Evolutionary conservation across 148 eudicot species (phyloP).

Genomic region (Arbutus unedo): DNA sequence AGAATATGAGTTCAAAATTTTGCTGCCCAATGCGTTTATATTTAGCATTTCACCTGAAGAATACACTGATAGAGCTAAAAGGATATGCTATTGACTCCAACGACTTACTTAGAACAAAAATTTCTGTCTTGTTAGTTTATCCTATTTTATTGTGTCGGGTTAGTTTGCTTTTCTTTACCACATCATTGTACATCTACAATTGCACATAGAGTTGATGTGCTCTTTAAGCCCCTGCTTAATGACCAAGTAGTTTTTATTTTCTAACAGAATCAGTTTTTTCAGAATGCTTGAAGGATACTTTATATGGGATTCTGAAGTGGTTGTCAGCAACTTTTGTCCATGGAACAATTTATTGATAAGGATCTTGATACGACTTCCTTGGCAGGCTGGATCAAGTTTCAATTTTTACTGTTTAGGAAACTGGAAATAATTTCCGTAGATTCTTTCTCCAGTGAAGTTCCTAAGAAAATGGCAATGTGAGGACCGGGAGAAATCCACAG

Average conservation of each 20-base stretch:
- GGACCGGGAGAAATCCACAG: too few species aligned
- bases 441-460: background rate
- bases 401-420: background rate
- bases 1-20: background rate
- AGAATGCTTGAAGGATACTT: background rate
- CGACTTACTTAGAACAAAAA: background rate
- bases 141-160: background rate
- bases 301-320: background rate
- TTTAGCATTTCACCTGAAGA: background rate
- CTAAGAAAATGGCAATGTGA: too few species aligned
- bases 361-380: background rate
- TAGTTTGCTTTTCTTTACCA: background rate
- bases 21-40: background rate
- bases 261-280: background rate
- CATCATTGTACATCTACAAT: background rate
- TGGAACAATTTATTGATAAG: background rate
- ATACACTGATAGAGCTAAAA: background rate
- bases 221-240: background rate
- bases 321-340: background rate
- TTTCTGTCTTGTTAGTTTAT: too few species aligned
- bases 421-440: background rate
- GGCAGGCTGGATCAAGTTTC: background rate
- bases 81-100: background rate
- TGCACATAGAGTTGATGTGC: background rate
- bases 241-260: background rate